phyloP scores from a whole-genome alignment of 2,329 filamentous ascomycete species.

The Pestalotiopsis sp. region DNA sequence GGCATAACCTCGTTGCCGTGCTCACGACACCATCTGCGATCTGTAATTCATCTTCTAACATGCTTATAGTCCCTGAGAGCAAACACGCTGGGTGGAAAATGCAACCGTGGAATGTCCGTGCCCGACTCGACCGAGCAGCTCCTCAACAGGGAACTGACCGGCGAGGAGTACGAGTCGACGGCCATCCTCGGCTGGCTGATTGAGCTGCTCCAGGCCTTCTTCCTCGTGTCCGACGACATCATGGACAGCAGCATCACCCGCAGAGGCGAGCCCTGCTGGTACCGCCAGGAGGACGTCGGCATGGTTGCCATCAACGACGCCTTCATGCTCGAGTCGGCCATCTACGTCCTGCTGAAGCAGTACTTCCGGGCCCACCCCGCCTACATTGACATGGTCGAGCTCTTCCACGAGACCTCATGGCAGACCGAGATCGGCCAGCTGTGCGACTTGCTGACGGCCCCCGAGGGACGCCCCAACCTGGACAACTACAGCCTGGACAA shows the following conservation, averaged over 20 bases:
- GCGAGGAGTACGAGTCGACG: slow-evolving; percentile 85
- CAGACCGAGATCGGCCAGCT: slow-evolving; percentile 96
- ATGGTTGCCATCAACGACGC: slow-evolving; percentile 98
- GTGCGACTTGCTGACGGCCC: slow-evolving; percentile 92
- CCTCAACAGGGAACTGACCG: slow-evolving; percentile 68
- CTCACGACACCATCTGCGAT: slow-evolving; percentile 15
- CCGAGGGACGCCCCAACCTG: slow-evolving; percentile 90
- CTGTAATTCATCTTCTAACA: slow-evolving; percentile 20
- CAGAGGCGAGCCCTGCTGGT: slow-evolving; percentile 95
- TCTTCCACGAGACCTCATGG: slow-evolving; percentile 93
- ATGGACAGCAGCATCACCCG: slow-evolving; percentile 97
- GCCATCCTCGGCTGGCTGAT: slow-evolving; percentile 96
- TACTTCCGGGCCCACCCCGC: slow-evolving; percentile 85
- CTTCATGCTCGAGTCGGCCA: slow-evolving; percentile 89
- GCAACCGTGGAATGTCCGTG: slow-evolving; percentile 98
- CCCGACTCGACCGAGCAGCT: slow-evolving; percentile 87
- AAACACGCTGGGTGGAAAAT: slow-evolving; percentile 94
- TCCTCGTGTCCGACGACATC: slow-evolving; percentile 97
- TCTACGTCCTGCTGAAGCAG: slow-evolving; percentile 92
- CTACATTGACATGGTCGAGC: slow-evolving; percentile 90
- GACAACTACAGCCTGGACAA: slow-evolving; percentile 95
- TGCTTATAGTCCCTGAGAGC: slow-evolving; percentile 70
- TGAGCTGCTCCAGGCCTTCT: slow-evolving; percentile 97
- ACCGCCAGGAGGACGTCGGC: slow-evolving; percentile 84
- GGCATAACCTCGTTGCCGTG: slow-evolving; percentile 16